A percentile compares a stretch with the other conserved stretches of the same genome.
Evolutionary conservation across 2,329 filamentous ascomycete genomes (phyloP).

Genomic region (Dactylonectria estremocensis): DNA sequence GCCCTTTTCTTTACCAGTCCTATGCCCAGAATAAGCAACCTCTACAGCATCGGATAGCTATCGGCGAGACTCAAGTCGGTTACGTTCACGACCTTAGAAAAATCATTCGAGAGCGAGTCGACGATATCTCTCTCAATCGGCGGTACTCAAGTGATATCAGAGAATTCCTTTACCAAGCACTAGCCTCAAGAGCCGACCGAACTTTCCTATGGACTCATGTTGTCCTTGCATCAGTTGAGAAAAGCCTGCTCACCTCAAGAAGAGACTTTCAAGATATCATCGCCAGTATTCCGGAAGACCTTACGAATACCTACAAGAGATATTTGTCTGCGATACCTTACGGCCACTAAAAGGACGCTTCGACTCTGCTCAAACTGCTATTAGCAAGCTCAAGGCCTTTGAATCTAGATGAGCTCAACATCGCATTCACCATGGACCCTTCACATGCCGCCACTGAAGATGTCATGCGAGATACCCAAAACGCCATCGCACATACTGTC

Average conservation of each 20-base stretch:
- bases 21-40: conserved; percentile 16
- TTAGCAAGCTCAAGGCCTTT: conserved; percentile 53
- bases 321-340: conserved; percentile 50
- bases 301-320: conserved; percentile 50
- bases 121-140: conserved; percentile 49
- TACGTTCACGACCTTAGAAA: conserved; percentile 49
- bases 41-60: conserved; percentile 35
- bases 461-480: conserved; percentile 46
- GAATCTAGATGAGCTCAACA: conserved; percentile 53
- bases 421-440: conserved; percentile 49
- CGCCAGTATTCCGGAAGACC: conserved; percentile 48
- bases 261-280: conserved; percentile 51
- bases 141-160: conserved; percentile 44
- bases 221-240: conserved; percentile 54
- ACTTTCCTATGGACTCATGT: conserved; percentile 58
- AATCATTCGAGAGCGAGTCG: conserved; percentile 52
- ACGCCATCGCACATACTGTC: conserved; percentile 50
- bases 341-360: conserved; percentile 45
- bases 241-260: conserved; percentile 41
- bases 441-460: conserved; percentile 43
- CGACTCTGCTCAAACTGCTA: conserved; percentile 51
- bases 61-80: conserved; percentile 42
- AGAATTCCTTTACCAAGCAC: conserved; percentile 47
- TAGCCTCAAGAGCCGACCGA: conserved; percentile 52
- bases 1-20: conserved; percentile 43